Conservation (phyloP, 192 early-diverging fungal species). For the Backusella circina region DNA sequence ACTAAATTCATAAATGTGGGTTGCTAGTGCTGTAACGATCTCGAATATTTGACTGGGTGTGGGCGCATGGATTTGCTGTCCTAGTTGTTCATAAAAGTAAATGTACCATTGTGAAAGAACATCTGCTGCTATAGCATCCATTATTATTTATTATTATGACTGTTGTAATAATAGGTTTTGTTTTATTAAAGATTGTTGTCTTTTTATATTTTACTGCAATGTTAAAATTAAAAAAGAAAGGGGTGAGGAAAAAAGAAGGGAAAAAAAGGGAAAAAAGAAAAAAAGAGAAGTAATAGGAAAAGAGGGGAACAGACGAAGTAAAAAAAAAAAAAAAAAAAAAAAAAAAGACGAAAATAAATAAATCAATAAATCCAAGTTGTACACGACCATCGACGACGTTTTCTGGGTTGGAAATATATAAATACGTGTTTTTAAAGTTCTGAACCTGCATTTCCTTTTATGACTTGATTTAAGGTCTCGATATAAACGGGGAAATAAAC, state of each 20-base stretch:
- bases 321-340: no score
- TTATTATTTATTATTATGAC: background rate
- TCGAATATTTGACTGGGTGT: background rate
- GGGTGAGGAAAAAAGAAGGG: background rate
- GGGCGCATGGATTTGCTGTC: background rate
- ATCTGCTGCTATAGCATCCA: conserved; percentile 7
- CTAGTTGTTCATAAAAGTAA: conserved; percentile 12
- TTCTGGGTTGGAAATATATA: background rate
- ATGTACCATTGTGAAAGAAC: conserved; percentile 14
- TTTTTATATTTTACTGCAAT: background rate
- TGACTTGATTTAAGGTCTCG: no score
- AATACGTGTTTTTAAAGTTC: background rate
- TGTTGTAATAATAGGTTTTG: background rate
- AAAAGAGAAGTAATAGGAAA: background rate
- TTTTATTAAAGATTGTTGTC: background rate
- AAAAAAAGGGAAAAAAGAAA: background rate
- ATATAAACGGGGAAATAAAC: no score
- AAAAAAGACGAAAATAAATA: background rate
- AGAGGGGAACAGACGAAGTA: background rate
- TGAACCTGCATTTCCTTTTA: no score
- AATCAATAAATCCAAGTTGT: background rate
- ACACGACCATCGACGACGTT: no score
- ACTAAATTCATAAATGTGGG: background rate
- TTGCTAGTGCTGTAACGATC: background rate
- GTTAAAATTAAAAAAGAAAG: background rate